These are phyloP conservation scores for Corymbia maculata DNA, from an alignment of 345 rosid genomes.

Conservation along the genomic window DNA sequence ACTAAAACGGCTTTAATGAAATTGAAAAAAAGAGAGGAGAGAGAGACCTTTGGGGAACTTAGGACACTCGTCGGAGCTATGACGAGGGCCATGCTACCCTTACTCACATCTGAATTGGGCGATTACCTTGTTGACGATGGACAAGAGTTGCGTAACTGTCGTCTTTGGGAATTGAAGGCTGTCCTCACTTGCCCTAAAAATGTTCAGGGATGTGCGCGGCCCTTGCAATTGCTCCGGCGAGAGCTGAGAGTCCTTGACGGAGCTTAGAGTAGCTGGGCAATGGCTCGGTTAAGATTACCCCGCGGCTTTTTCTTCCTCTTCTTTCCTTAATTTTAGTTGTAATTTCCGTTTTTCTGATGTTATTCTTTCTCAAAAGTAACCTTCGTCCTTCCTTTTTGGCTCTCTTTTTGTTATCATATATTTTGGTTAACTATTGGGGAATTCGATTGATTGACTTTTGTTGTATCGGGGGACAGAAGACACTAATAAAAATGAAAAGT, in stretches of 20 bases:
- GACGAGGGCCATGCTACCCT: neutral
- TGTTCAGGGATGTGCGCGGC: neutral
- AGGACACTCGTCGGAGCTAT: neutral
- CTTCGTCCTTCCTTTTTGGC: neutral
- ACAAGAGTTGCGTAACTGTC: neutral
- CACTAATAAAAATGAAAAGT: neutral
- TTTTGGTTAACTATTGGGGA: neutral
- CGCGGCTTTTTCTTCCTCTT: neutral
- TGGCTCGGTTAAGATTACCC: neutral
- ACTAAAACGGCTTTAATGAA: no score
- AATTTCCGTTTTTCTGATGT: neutral
- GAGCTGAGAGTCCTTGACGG: neutral
- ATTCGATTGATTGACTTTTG: neutral
- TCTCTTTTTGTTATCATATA: neutral
- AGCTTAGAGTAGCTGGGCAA: neutral
- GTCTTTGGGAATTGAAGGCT: neutral
- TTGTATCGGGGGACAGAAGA: neutral
- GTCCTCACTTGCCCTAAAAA: neutral
- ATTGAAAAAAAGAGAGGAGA: no score
- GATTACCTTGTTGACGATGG: neutral
- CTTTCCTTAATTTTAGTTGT: neutral
- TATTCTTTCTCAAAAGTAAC: neutral
- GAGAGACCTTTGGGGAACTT: neutral
- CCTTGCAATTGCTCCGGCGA: neutral
- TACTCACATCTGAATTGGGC: neutral